Base-by-base conservation (phyloP, 495 filamentous ascomycete species). In the Polyplosphaeria fusca region DNA sequence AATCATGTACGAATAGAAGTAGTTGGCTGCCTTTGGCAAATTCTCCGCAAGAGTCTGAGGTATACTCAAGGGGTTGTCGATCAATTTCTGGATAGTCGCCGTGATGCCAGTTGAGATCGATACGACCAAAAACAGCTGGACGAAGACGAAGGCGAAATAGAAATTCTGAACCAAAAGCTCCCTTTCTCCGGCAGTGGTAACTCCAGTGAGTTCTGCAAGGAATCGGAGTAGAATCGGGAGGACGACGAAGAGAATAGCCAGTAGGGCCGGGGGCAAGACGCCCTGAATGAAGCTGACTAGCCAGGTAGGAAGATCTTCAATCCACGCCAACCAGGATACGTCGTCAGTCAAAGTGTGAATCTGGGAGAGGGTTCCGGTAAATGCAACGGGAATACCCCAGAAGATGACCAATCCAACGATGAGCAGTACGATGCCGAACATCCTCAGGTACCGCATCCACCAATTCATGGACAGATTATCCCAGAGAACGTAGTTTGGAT, bases 1-100 rank as follows among this genome's bases (percentile, higher is more conserved):
- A 68, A 97, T 84, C 84, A 98, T 90, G 76, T 98, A 98, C 3
- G 88, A 90, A 76, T 96, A 97, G 76, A 97, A 98, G 72, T 96
- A 97, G 67, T 96, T 95, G 58, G 88, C 86, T 1, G 91, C 88
- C 70, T 84, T 86, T 35, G 93, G 93, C 32, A 98, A 77, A 61
- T 92, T 92, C 25, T 76, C 67, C 1, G 92, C 93, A 49, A 98
- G 70, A n/a, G 89, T 75, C 22, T 82, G 67, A 0, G 80, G 75
- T 60, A 77, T 76, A 14, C 74, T 70, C 30, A 65, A 59, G 2
- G 71, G 73, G 54, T 89, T 72, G 12, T 81, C 73, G n/a, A 82
- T 68, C 5, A 91, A 71, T 5, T 80, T 70, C 37, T 83, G 68
- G 45, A 96, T 74, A 30, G 85, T 84, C 19, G 81, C 74, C 30